Percentiles rank a stretch among this genome's conserved stretches.
Evolutionary conservation across 176 grass and related monocot species (phyloP).

Genomic region (Carex pumila): DNA sequence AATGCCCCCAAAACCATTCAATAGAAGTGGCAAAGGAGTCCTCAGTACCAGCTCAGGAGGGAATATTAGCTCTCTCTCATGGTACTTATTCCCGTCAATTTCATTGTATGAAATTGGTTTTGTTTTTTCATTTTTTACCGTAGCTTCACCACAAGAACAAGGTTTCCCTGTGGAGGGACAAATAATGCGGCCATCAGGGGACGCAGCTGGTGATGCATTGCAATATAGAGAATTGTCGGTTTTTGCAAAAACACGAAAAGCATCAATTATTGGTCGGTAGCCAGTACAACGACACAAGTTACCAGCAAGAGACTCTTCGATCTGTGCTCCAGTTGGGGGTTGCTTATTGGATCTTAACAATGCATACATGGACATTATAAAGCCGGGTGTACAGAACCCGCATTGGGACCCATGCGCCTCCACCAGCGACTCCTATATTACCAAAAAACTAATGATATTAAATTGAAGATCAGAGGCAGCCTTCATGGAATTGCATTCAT

Average conservation of each 20-base stretch:
- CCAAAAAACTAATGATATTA: not conserved
- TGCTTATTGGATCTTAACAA: conserved; percentile 77
- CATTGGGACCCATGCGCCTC: conserved; percentile 91
- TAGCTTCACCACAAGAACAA: conserved; percentile 59
- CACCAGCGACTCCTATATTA: conserved; percentile 74
- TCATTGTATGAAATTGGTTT: conserved; percentile 62
- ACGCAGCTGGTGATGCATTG: conserved; percentile 37
- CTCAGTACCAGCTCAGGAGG: conserved; percentile 79
- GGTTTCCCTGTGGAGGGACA: conserved; percentile 91
- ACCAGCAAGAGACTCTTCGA: conserved; percentile 87
- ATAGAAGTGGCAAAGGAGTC: conserved; percentile 44
- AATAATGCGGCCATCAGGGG: conserved; percentile 38
- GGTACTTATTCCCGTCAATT: conserved; percentile 72
- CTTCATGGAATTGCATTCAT: not conserved
- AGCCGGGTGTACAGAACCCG: conserved; percentile 98
- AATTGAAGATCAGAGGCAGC: conserved; percentile 4
- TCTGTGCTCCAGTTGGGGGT: conserved; percentile 72
- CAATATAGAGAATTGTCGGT: conserved; percentile 70
- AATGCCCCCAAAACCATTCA: conserved; percentile 69
- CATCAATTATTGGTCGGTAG: conserved; percentile 91
- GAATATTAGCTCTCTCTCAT: conserved; percentile 85
- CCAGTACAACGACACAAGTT: conserved; percentile 98
- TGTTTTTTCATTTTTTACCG: conserved; percentile 24
- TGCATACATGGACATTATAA: conserved; percentile 97
- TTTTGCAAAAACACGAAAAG: conserved; percentile 92